phyloP scores from a whole-genome alignment of 441 rosid species.

The Populus tomentosa region DNA sequence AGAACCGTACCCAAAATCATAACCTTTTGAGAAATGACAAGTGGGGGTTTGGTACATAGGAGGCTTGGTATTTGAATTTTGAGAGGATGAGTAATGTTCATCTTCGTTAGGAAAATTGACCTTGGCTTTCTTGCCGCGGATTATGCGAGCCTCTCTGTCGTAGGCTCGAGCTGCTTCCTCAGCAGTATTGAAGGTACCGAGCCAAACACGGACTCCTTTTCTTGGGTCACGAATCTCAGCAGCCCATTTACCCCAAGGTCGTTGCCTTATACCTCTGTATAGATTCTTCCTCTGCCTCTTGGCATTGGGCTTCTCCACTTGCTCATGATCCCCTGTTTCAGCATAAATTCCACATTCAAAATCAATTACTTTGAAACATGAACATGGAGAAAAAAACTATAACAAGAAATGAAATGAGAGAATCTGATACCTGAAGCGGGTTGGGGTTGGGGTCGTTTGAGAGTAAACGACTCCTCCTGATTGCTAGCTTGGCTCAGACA shows the following conservation, averaged over 20 bases:
- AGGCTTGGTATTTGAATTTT: conserved; percentile 5
- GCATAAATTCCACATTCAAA: conserved; percentile 19
- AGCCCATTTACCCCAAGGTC: conserved; percentile 97
- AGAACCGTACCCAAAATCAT: conserved; percentile 21
- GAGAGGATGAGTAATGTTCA: conserved; percentile 7
- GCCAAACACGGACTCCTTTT: too few relatives aligned
- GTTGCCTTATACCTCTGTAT: conserved; percentile 79
- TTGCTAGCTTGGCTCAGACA: not conserved
- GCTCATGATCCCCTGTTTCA: conserved; percentile 26
- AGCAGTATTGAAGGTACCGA: too few relatives aligned
- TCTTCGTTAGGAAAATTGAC: conserved; percentile 76
- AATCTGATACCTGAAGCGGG: conserved; percentile 32
- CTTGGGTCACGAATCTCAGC: conserved; percentile 86
- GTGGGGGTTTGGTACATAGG: conserved; percentile 2
- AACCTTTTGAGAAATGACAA: not conserved
- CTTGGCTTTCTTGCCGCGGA: conserved; percentile 82
- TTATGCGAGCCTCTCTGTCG: conserved; percentile 70
- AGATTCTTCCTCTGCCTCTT: conserved; percentile 74
- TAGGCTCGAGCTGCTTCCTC: conserved; percentile 68
- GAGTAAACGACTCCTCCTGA: conserved; percentile 17
- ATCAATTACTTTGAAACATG: not conserved
- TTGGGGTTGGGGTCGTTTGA: conserved; percentile 31
- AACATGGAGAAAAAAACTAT: not conserved
- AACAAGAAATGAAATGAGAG: not conserved
- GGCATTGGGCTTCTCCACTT: conserved; percentile 28